Evolutionary conservation across 2,329 filamentous ascomycete genomes (phyloP).

Genomic region (Lasiodiplodia sp.): DNA sequence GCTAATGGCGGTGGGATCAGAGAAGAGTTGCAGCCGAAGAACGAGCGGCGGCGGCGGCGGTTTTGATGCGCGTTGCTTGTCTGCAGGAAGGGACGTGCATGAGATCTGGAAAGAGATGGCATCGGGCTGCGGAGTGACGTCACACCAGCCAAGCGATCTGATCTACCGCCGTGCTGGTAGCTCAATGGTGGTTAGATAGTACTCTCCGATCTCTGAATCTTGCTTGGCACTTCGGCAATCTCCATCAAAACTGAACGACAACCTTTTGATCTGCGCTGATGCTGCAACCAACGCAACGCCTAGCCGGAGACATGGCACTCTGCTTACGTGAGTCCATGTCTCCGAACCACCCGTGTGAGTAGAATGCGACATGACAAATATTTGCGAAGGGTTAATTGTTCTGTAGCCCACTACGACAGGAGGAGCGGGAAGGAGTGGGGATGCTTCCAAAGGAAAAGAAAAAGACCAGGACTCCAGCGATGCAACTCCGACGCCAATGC

Average conservation of each 20-base stretch:
- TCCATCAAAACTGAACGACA: not conserved
- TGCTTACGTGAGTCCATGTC: no score
- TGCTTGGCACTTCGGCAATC: slow-evolving; percentile 16
- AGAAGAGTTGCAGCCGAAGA: not conserved
- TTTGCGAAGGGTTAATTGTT: no score
- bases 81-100: not conserved
- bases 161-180: slow-evolving; percentile 2
- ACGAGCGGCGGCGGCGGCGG: not conserved
- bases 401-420: no score
- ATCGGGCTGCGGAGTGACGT: slow-evolving; percentile 6
- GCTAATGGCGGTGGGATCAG: not conserved
- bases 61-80: not conserved
- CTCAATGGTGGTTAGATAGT: not conserved
- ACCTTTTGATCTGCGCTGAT: slow-evolving; percentile 5
- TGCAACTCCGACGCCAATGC: not conserved
- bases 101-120: not conserved
- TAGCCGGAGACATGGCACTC: not conserved
- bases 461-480: not conserved
- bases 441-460: not conserved
- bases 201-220: not conserved
- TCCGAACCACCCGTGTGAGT: no score
- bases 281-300: not conserved
- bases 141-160: slow-evolving; percentile 9
- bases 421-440: not conserved
- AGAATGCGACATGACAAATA: no score